A percentile compares a stretch with the other conserved stretches of the same genome.
Evolutionary conservation across 257 asterid species (phyloP).

Genomic region (Fraxinus quadrangulata): DNA sequence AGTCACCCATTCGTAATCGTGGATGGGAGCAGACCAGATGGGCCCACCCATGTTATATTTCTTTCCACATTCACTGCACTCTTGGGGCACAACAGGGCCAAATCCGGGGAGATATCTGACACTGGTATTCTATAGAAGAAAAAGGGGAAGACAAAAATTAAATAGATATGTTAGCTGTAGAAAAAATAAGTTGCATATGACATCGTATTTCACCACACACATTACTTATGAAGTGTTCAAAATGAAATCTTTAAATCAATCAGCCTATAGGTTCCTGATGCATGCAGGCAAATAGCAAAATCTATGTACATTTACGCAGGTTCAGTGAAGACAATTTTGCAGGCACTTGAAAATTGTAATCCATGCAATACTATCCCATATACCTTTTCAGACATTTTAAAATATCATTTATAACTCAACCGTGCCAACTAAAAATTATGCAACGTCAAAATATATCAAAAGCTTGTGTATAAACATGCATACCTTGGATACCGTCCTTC

Average conservation of each 20-base stretch:
- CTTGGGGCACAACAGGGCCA: conserved; percentile 86
- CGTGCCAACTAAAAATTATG: neutral
- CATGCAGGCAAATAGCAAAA: neutral
- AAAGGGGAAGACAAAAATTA: neutral
- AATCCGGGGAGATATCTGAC: conserved; percentile 91
- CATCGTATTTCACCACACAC: too few species aligned
- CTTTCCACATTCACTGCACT: conserved; percentile 92
- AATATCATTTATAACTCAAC: conserved; percentile 2
- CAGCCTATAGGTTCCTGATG: neutral
- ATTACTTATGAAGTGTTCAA: neutral
- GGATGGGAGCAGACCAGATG: conserved; percentile 97
- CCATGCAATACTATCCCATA: neutral
- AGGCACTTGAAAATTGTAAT: conserved; percentile 1
- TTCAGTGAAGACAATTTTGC: neutral
- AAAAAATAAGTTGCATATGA: neutral
- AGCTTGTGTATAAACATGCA: neutral
- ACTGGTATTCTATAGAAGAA: conserved; percentile 58
- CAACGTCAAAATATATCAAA: conserved; percentile 2
- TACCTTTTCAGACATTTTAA: neutral
- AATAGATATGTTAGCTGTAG: neutral
- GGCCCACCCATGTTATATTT: conserved; percentile 98
- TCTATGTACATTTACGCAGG: conserved; percentile 15
- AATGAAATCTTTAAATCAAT: neutral
- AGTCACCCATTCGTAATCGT: conserved; percentile 89
- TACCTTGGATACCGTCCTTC: conserved; percentile 85